Conservation (phyloP, 2,329 filamentous ascomycete species). For the Neofusicoccum cordaticola region DNA sequence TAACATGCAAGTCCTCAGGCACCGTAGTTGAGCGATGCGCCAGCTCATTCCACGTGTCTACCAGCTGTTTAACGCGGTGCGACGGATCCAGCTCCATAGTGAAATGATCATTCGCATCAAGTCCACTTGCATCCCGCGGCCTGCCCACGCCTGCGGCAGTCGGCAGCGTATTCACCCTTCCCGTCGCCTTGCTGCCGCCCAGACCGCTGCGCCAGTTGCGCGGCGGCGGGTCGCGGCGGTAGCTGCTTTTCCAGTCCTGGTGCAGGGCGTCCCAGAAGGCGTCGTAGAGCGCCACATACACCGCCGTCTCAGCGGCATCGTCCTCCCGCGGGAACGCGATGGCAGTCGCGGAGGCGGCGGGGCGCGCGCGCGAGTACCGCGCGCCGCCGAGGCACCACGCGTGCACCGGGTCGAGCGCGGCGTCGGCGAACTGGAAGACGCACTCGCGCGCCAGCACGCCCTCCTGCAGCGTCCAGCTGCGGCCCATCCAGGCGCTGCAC, state of each 20-base stretch:
- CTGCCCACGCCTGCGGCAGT: not conserved
- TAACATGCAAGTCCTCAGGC: constrained; percentile 19
- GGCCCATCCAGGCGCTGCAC: constrained; percentile 20
- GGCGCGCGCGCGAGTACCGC: not conserved
- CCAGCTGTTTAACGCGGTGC: constrained; percentile 8
- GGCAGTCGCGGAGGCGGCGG: not conserved
- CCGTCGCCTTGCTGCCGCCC: not conserved
- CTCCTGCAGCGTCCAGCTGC: constrained; percentile 23
- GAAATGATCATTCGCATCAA: not conserved
- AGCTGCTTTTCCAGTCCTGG: constrained; percentile 16
- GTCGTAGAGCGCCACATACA: constrained; percentile 13
- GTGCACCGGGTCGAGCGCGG: constrained; percentile 14
- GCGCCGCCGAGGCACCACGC: constrained; percentile 9
- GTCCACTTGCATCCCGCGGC: not conserved
- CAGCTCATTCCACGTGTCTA: constrained; percentile 20
- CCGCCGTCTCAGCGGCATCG: not conserved
- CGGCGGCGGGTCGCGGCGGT: not conserved
- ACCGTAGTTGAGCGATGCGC: constrained; percentile 20
- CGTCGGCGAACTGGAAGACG: constrained; percentile 22
- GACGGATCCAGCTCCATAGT: not conserved
- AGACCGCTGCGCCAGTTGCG: not conserved
- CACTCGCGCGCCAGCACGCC: constrained; percentile 14
- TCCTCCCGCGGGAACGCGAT: not conserved
- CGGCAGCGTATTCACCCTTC: not conserved
- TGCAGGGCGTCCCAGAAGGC: constrained; percentile 14